Evolutionary conservation across 768 basidiomycete genomes (phyloP).

Genomic region (Lyophyllum decastes): DNA sequence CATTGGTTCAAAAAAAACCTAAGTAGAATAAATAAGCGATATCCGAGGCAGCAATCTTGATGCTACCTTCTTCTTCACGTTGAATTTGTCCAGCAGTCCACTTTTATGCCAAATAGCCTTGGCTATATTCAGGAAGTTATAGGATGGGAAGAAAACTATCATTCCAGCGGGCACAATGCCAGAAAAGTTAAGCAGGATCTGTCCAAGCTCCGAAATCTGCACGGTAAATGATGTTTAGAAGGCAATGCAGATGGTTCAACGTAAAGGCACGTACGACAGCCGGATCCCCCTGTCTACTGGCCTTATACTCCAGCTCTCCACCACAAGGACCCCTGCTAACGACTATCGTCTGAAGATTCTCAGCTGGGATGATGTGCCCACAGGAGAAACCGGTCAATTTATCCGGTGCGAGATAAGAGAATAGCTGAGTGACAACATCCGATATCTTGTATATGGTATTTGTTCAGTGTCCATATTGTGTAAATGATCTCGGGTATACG

Average conservation of each 20-base stretch:
- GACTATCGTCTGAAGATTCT: conserved; percentile 76
- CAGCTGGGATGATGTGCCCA: conserved; percentile 85
- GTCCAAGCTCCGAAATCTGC: conserved; percentile 82
- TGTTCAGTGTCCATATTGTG: neutral
- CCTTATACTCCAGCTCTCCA: conserved; percentile 78
- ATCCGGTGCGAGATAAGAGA: conserved; percentile 60
- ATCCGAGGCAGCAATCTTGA: neutral
- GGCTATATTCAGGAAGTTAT: conserved; percentile 73
- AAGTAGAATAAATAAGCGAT: neutral
- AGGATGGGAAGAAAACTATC: conserved; percentile 94
- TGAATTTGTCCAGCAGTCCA: conserved; percentile 63
- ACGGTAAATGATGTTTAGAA: neutral
- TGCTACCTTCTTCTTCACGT: conserved; percentile 72
- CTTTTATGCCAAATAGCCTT: conserved; percentile 65
- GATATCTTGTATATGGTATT: conserved; percentile 57
- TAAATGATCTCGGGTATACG: conserved; percentile 13
- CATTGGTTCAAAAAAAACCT: conserved; percentile 92
- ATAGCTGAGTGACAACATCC: conserved; percentile 83
- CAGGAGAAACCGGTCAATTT: conserved; percentile 85
- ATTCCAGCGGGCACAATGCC: conserved; percentile 83
- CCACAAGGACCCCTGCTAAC: conserved; percentile 77
- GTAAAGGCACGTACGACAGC: conserved; percentile 48
- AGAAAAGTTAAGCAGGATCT: conserved; percentile 77
- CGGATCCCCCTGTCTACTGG: conserved; percentile 66
- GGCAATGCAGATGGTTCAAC: neutral